phyloP scores from a whole-genome alignment of 768 basidiomycete species.

The Amanita molliuscula region DNA sequence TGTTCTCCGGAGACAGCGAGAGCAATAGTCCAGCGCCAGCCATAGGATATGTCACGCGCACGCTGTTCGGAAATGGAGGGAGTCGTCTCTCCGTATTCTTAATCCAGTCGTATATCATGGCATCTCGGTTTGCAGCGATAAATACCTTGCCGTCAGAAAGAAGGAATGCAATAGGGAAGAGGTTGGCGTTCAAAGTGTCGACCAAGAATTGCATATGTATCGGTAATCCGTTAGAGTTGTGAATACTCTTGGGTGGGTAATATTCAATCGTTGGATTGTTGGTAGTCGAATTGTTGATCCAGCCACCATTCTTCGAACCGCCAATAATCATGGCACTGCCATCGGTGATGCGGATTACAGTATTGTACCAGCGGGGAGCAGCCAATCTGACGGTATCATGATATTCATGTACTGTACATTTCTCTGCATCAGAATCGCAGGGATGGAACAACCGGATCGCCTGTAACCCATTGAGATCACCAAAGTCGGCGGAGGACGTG shows the following conservation, averaged over 20 bases:
- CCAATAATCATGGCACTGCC: constrained; percentile 82
- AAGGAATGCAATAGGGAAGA: constrained; percentile 68
- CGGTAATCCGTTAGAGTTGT: constrained; percentile 57
- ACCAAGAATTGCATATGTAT: constrained; percentile 53
- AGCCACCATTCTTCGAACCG: constrained; percentile 73
- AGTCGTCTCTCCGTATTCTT: constrained; percentile 49
- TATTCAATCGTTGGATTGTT: constrained; percentile 80
- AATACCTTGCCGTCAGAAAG: constrained; percentile 65
- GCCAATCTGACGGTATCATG: constrained; percentile 59
- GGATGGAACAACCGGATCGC: constrained; percentile 64
- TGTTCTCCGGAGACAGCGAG: constrained; percentile 51
- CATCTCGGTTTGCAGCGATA: constrained; percentile 69
- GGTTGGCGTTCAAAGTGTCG: constrained; percentile 70
- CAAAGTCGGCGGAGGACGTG: constrained; percentile 65
- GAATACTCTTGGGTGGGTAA: constrained; percentile 70
- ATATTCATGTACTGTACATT: constrained; percentile 58
- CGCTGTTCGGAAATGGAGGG: constrained; percentile 63
- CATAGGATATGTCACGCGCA: constrained; percentile 81
- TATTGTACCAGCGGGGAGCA: constrained; percentile 75
- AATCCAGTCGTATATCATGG: constrained; percentile 74
- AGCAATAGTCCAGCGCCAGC: constrained; percentile 65
- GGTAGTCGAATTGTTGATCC: constrained; percentile 75
- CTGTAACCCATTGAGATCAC: constrained; percentile 65
- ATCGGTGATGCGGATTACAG: constrained; percentile 56
- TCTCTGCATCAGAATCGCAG: constrained; percentile 36